Percentiles rank a stretch among this genome's conserved stretches.
phyloP scores from a whole-genome alignment of 805 yeast genomes.

The Candida nonsorbophila region DNA sequence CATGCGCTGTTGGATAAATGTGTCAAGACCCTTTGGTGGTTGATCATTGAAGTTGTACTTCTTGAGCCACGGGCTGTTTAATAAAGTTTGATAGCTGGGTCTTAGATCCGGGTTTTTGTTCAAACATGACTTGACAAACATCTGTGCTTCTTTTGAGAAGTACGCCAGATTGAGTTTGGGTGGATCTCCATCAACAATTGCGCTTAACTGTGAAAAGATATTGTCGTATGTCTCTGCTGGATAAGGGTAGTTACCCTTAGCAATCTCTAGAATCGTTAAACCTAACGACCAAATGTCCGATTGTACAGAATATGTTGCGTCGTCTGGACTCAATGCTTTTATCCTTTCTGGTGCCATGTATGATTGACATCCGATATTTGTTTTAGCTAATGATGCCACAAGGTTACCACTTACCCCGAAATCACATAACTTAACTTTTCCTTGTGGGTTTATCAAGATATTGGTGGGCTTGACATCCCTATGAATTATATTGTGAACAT shows the following conservation, averaged over 20 bases:
- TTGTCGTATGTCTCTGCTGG: conserved; percentile 90
- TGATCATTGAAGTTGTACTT: conserved; percentile 38
- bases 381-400: conserved; percentile 90
- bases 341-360: conserved; percentile 99
- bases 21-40: conserved; percentile 8
- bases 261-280: conserved; percentile 80
- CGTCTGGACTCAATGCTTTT: conserved; percentile 67
- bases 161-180: conserved; percentile 63
- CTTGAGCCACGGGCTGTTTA: conserved; percentile 80
- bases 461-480: conserved; percentile 97
- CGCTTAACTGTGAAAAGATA: conserved; percentile 88
- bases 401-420: conserved; percentile 94
- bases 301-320: conserved; percentile 81
- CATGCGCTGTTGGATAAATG: conserved; percentile 17
- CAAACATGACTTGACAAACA: conserved; percentile 73
- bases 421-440: conserved; percentile 90
- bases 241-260: conserved; percentile 91
- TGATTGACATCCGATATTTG: conserved; percentile 96
- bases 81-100: conserved; percentile 71
- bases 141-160: conserved; percentile 73
- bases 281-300: conserved; percentile 97
- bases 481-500: conserved; percentile 87
- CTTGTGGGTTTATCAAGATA: conserved; percentile 72
- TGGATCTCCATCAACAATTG: conserved; percentile 96
- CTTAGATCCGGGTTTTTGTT: conserved; percentile 76